Percentiles rank a stretch among this genome's conserved stretches.
These are phyloP conservation scores for Pichia sp. DNA, from an alignment of 1,139 yeast species.

Conservation along the genomic window DNA sequence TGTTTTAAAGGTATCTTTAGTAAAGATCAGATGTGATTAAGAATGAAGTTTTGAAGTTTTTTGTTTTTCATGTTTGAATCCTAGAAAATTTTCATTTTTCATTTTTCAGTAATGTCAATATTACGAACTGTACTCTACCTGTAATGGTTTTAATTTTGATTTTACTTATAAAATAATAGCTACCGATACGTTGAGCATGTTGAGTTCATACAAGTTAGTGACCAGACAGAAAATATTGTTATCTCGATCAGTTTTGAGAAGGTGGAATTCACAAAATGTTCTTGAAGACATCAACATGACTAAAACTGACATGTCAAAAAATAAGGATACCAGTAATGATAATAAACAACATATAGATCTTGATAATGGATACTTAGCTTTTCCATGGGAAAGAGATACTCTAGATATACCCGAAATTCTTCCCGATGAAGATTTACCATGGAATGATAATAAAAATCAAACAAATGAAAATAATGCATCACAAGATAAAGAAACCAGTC, in stretches of 20 bases:
- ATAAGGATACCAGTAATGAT: not conserved
- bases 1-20: not conserved
- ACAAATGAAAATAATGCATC: not conserved
- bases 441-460: not conserved
- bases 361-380: not conserved
- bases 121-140: not conserved
- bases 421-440: constrained; percentile 3
- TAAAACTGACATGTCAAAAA: not conserved
- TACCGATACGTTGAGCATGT: not conserved
- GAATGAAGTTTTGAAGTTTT: not conserved
- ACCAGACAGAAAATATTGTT: not conserved
- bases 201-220: not conserved
- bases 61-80: not conserved
- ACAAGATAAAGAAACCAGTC: not conserved
- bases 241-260: not conserved
- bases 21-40: not conserved
- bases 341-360: not conserved
- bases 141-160: too few relatives aligned
- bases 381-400: constrained; percentile 2
- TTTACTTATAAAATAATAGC: too few relatives aligned
- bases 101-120: not conserved
- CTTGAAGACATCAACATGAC: not conserved
- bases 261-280: constrained; percentile 1
- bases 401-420: not conserved
- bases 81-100: not conserved